These are phyloP conservation scores for Erysimum pusillum DNA, from an alignment of 441 rosid species.

Conservation along the genomic window DNA sequence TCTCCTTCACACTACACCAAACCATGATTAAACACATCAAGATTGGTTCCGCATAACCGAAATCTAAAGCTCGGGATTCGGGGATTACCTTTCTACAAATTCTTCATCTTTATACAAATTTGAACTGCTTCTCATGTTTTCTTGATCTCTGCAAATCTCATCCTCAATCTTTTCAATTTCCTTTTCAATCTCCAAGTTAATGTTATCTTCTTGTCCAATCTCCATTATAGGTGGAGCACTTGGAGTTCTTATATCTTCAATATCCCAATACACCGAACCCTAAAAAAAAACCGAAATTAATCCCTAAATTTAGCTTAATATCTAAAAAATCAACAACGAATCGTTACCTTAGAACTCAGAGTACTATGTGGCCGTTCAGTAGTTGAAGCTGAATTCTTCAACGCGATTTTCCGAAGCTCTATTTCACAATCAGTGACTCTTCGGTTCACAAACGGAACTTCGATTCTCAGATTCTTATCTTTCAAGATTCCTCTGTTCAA, in stretches of 20 bases:
- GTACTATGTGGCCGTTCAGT: slow-evolving; percentile 55
- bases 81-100: slow-evolving; percentile 60
- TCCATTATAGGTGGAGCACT: slow-evolving; percentile 92
- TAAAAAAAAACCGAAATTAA: slow-evolving; percentile 20
- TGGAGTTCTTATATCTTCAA: slow-evolving; percentile 78
- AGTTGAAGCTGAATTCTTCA: slow-evolving; percentile 53
- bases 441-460: slow-evolving; percentile 64
- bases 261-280: slow-evolving; percentile 56
- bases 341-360: slow-evolving; percentile 53
- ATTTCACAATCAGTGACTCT: slow-evolving; percentile 67
- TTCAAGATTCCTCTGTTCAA: slow-evolving; percentile 66
- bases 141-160: slow-evolving; percentile 44
- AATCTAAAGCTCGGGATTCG: neutral
- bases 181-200: slow-evolving; percentile 50
- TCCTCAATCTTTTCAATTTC: slow-evolving; percentile 50
- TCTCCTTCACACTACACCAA: slow-evolving; percentile 51
- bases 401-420: slow-evolving; percentile 44
- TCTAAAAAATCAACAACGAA: neutral
- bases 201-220: slow-evolving; percentile 56
- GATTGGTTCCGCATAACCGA: neutral
- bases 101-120: slow-evolving; percentile 50
- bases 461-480: slow-evolving; percentile 71
- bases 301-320: neutral
- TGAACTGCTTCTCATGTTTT: slow-evolving; percentile 32
- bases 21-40: slow-evolving; percentile 38